A percentile compares a stretch with the other conserved stretches of the same genome.
phyloP scores from a whole-genome alignment of 2,329 filamentous ascomycete species.

The Verticillium albo-atrum region DNA sequence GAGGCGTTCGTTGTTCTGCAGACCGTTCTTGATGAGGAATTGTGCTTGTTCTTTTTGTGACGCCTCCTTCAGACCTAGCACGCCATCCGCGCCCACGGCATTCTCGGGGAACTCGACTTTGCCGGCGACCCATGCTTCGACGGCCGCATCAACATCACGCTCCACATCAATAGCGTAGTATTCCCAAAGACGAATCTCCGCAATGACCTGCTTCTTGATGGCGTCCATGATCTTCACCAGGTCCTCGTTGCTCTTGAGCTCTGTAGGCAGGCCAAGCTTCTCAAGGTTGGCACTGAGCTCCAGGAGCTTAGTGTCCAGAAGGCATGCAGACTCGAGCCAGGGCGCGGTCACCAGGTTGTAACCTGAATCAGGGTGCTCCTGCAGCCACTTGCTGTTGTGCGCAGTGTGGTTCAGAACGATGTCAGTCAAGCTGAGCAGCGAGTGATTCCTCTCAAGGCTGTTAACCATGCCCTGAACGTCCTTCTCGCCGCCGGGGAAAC shows the following conservation, averaged over 20 bases:
- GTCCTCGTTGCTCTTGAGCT: conserved; percentile 66
- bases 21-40: conserved; percentile 64
- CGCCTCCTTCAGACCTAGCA: conserved; percentile 44
- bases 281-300: conserved; percentile 74
- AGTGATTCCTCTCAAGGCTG: conserved; percentile 80
- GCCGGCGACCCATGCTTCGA: conserved; percentile 67
- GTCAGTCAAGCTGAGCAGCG: conserved; percentile 84
- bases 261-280: conserved; percentile 68
- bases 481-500: conserved; percentile 80
- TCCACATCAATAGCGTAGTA: conserved; percentile 85
- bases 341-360: conserved; percentile 93
- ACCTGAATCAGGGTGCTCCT: conserved; percentile 90
- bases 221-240: conserved; percentile 77
- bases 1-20: conserved; percentile 68
- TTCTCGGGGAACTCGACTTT: conserved; percentile 50
- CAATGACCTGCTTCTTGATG: conserved; percentile 76
- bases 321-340: conserved; percentile 61
- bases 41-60: conserved; percentile 48
- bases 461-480: conserved; percentile 74
- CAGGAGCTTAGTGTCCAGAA: conserved; percentile 59
- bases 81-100: conserved; percentile 23
- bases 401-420: conserved; percentile 98
- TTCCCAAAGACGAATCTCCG: conserved; percentile 80
- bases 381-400: conserved; percentile 89
- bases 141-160: conserved; percentile 60